Evolutionary conservation across 116 monocot species (phyloP).

Genomic region (Posidonia oceanica): DNA sequence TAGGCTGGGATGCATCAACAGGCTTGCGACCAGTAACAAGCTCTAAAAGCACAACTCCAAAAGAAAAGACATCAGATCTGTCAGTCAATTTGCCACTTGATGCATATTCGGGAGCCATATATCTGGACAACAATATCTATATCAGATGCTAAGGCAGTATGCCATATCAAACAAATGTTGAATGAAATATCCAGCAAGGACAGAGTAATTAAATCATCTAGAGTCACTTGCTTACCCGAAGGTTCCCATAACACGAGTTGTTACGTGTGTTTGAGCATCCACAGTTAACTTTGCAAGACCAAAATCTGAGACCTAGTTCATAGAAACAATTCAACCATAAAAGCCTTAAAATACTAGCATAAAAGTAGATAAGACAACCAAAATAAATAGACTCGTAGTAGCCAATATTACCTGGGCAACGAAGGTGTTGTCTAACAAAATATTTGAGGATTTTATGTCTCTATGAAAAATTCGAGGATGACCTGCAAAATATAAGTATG

Average conservation of each 20-base stretch:
- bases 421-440: conserved; percentile 60
- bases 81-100: conserved; percentile 88
- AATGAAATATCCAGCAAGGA: not conserved
- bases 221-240: conserved; percentile 59
- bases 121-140: conserved; percentile 26
- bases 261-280: conserved; percentile 78
- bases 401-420: conserved; percentile 52
- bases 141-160: not conserved
- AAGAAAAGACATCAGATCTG: conserved; percentile 92
- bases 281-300: conserved; percentile 85
- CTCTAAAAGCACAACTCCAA: conserved; percentile 94
- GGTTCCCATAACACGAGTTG: conserved; percentile 95
- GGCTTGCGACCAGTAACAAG: conserved; percentile 85
- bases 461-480: conserved; percentile 71
- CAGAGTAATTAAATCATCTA: not conserved
- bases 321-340: not conserved
- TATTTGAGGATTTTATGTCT: conserved; percentile 80
- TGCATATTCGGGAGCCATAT: conserved; percentile 97
- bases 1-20: conserved; percentile 72
- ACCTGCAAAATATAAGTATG: conserved; percentile 23
- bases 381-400: not conserved
- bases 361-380: not conserved
- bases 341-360: not conserved
- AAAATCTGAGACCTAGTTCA: conserved; percentile 85
- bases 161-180: not conserved